Percentiles rank a stretch among this genome's conserved stretches.
Evolutionary conservation across 331 rosid species (phyloP).

Genomic region (Rhamnella rubrinervis): DNA sequence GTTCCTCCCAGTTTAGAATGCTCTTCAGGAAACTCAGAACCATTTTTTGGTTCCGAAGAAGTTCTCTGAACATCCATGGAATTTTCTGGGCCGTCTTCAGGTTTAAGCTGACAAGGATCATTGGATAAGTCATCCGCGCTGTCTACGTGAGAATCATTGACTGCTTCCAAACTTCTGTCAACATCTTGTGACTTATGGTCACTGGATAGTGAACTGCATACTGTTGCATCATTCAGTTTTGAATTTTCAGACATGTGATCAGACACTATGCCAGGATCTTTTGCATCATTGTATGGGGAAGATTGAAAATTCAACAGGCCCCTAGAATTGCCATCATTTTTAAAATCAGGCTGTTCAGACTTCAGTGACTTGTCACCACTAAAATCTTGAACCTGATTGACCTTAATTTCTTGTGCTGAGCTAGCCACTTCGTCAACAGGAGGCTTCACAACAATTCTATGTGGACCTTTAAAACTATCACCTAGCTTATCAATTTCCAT

Average conservation of each 20-base stretch:
- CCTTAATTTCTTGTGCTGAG: conserved; percentile 38
- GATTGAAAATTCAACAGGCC: conserved; percentile 41
- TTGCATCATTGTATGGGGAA: conserved; percentile 46
- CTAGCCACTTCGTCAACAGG: conserved; percentile 37
- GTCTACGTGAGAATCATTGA: conserved; percentile 40
- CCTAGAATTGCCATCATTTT: conserved; percentile 46
- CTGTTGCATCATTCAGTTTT: conserved; percentile 39
- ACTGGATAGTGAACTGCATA: conserved; percentile 35
- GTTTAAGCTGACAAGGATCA: conserved; percentile 44
- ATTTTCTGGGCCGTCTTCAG: conserved; percentile 56
- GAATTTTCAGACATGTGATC: conserved; percentile 43
- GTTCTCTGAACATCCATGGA: conserved; percentile 37
- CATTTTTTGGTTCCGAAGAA: conserved; percentile 50
- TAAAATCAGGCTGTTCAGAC: conserved; percentile 41
- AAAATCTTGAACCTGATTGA: conserved; percentile 45
- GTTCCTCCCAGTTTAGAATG: conserved; percentile 47
- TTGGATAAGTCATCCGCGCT: conserved; percentile 44
- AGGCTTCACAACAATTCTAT: conserved; percentile 37
- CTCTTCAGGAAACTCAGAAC: conserved; percentile 50
- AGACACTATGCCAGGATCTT: conserved; percentile 42
- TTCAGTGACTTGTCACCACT: conserved; percentile 31
- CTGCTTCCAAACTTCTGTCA: conserved; percentile 43
- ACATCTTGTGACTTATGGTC: conserved; percentile 49
- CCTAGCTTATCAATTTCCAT: conserved; percentile 37
- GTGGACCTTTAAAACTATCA: conserved; percentile 29